Base-by-base conservation (phyloP, 495 filamentous ascomycete species). In the Copromyces sp. region DNA sequence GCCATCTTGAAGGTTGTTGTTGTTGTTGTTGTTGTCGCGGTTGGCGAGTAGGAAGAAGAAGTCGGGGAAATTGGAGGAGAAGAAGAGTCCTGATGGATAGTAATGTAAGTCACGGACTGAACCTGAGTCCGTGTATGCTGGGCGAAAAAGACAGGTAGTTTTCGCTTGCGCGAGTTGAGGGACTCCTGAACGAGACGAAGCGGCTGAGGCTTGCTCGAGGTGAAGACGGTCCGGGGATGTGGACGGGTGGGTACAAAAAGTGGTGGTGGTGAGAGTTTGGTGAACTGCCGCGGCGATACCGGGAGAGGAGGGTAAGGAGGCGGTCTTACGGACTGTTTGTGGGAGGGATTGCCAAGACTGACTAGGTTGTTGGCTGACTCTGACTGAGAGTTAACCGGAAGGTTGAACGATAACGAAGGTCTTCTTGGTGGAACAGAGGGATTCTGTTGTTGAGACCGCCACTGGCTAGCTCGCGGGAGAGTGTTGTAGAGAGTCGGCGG, bases 81-180 rank as follows among this genome's bases (percentile, higher is more conserved):
- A 37, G 82, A 84, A 76, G 74, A 86, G 68, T 87, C 83, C 82
- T 74, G 77, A 70, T 87, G 83, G 83, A 88, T 84, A 20, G 77
- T 88, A 59, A 79, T 81, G 59, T 73, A 80, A 45, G 76, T 85
- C 11, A 83, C 78, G 24, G 73, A 74, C 47, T 78, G 74, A 75
- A 80, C 47, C 78, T 81, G 12, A 73, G 39, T 71, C 68, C 72
- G 76, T 5, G 53, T 53, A 65, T 70, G 72, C 47, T 76, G 59
- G 40, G 77, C 77, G 74, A 69, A 73, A 44, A 79, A 79, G 77
- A 79, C 76, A 37, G 77, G 76, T 35, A 76, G 74, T 35, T 61
- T 61, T 7, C 73, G 74, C 68, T 74, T 75, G 59, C 70, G 75
- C 17, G 61, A 69, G 70, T 71, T 71, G 70, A 68, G 70, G 8